phyloP scores from a whole-genome alignment of 306 rosid species.

The Boehmeria nivea region DNA sequence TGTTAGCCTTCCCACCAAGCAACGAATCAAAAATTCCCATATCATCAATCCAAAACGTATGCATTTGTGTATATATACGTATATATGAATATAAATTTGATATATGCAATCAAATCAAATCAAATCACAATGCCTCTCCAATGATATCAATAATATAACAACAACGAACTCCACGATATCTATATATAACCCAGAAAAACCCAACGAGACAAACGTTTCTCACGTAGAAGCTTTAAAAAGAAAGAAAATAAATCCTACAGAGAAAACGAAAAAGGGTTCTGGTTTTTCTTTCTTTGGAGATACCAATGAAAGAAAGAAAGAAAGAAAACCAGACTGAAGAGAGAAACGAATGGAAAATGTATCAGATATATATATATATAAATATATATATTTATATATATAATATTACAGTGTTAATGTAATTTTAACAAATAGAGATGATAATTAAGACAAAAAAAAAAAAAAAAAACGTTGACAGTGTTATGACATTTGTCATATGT shows the following conservation, averaged over 20 bases:
- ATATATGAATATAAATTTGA: background rate
- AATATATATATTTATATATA: background rate
- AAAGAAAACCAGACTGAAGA: no score
- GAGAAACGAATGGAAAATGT: no score
- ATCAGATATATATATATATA: background rate
- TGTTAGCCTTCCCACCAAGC: conserved; percentile 35
- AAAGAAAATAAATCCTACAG: no score
- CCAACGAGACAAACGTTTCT: no score
- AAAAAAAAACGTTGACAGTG: background rate
- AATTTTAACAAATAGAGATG: background rate
- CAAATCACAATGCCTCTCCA: no score
- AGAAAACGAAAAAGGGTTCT: no score
- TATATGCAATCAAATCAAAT: background rate
- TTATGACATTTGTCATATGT: background rate
- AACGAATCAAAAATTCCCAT: conserved; percentile 67
- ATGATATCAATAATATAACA: no score
- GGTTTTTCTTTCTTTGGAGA: background rate
- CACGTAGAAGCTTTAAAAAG: no score
- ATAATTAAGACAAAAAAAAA: background rate
- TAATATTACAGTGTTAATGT: background rate
- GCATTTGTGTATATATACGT: background rate
- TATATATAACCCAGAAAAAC: no score
- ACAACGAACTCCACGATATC: no score
- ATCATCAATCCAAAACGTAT: conserved; percentile 12
- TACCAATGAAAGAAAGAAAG: background rate